Evolutionary conservation across 2,329 filamentous ascomycete species (phyloP), one percentile per base, ranked within the genome.

Genomic region (Pseudogymnoascus verrucosus): DNA sequence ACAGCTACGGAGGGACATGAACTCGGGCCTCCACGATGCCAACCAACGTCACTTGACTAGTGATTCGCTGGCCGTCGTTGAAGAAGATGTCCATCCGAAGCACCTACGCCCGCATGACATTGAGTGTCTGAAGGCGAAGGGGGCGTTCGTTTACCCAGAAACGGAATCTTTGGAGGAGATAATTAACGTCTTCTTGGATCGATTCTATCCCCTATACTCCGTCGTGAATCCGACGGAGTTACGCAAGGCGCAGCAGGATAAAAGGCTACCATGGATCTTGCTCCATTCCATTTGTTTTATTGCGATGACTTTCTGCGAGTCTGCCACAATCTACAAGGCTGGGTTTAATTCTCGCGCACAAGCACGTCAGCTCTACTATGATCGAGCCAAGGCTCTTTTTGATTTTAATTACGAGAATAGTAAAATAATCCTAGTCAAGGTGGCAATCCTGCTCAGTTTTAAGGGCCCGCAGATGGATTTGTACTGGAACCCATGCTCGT

Each of bases 401-500:
- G 65, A 65, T 51, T 37, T 63, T 5, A 63, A 64, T 14, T 69
- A 69, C 51, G 67, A 69, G 31, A 65, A 54, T 7, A 65, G 68
- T 42, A 69, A 69, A 62, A 65, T 68, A 26, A 64, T 69, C n/a
- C 23, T 69, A 11, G 31, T 69, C 11, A 64, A 69, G 39, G 65
- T 47, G 14, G 63, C 63, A 23, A 60, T 69, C 11, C 65, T 69
- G 63, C 61, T 69, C 16, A 66, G 63, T 5, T 69, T 69, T 62
- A 66, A 64, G 42, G 68, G 68, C 8, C 65, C 65, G 19, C 63
- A 60, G 21, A 62, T 65, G 57, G 67, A 69, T 26, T 65, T 61
- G 23, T 68, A 68, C 63, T 69, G 66, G 64, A 69, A 69, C 62
- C 63, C 64, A 5, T 68, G 63, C 39, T 65, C 64, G 7, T 69